phyloP scores from a whole-genome alignment of 352 stramenopile species.

The Globisporangium viniferum region DNA sequence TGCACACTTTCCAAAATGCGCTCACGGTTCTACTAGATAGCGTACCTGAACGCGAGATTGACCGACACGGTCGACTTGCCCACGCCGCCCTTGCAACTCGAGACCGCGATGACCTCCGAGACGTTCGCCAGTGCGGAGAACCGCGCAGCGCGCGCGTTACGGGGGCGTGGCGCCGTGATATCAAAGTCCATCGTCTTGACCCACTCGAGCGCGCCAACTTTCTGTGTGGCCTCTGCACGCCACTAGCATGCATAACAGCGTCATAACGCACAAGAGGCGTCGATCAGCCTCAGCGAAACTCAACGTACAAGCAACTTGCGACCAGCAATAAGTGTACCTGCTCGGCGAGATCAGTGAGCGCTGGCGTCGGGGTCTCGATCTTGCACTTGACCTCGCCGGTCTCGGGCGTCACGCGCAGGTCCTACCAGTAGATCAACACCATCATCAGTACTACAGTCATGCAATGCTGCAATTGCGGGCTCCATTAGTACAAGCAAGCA shows the following conservation, averaged over 20 bases:
- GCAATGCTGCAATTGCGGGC: neutral
- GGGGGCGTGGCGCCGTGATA: slow-evolving; percentile 53
- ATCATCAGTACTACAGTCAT: neutral
- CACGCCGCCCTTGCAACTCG: slow-evolving; percentile 96
- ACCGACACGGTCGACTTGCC: slow-evolving; percentile 99
- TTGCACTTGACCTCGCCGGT: slow-evolving; percentile 62
- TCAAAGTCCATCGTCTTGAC: slow-evolving; percentile 68
- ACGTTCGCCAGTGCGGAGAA: slow-evolving; percentile 83
- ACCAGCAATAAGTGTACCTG: slow-evolving; percentile 35
- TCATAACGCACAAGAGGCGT: neutral
- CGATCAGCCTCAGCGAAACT: neutral
- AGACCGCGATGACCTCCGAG: slow-evolving; percentile 87
- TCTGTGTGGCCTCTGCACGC: slow-evolving; percentile 48
- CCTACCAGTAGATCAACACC: slow-evolving; percentile 23
- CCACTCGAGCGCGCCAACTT: slow-evolving; percentile 66
- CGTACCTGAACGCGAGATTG: slow-evolving; percentile 94
- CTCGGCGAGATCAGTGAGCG: slow-evolving; percentile 63
- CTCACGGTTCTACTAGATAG: neutral
- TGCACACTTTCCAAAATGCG: neutral
- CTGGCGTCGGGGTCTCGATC: slow-evolving; percentile 66
- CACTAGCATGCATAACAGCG: slow-evolving; percentile 38
- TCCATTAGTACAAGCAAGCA: neutral
- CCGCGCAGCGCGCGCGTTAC: slow-evolving; percentile 61
- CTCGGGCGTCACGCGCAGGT: slow-evolving; percentile 45
- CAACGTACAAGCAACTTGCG: neutral